Conservation (phyloP, 306 rosid genomes). For the Malus sylvestris region DNA sequence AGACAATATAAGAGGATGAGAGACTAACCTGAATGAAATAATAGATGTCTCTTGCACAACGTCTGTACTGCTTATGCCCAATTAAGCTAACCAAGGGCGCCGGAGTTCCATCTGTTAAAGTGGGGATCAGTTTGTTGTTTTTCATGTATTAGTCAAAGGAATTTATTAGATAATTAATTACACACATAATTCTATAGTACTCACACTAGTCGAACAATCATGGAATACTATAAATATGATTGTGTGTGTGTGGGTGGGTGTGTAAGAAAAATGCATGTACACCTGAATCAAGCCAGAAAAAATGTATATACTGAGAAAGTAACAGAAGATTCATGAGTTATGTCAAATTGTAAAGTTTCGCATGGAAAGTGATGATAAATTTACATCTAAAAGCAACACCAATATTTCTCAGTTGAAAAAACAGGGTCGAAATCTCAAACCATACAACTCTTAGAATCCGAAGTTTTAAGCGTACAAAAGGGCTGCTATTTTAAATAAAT, state of each 20-base stretch:
- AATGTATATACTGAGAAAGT: neutral
- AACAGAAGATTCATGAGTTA: neutral
- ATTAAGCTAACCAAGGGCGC: constrained; percentile 82
- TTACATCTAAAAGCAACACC: neutral
- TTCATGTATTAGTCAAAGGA: neutral
- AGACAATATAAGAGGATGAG: constrained; percentile 7
- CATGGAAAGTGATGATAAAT: neutral
- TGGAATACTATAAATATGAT: neutral
- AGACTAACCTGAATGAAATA: constrained; percentile 80
- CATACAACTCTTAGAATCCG: neutral
- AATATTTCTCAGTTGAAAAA: neutral
- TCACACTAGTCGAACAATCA: neutral
- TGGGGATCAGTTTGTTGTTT: neutral
- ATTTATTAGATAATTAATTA: neutral
- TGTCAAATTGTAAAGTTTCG: neutral
- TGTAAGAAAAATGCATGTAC: neutral
- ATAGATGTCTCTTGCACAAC: constrained; percentile 84
- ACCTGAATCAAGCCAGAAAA: too few relatives aligned
- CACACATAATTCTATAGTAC: neutral
- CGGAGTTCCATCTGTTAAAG: constrained; percentile 80
- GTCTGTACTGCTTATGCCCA: constrained; percentile 79
- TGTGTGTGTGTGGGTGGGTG: too few relatives aligned
- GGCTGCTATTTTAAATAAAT: neutral
- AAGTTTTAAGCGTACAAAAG: too few relatives aligned
- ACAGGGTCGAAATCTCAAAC: neutral